Evolutionary conservation across 441 rosid genomes (phyloP), one percentile per base, ranked within the genome.

Genomic region (Bocquillonia castaneifolia): DNA sequence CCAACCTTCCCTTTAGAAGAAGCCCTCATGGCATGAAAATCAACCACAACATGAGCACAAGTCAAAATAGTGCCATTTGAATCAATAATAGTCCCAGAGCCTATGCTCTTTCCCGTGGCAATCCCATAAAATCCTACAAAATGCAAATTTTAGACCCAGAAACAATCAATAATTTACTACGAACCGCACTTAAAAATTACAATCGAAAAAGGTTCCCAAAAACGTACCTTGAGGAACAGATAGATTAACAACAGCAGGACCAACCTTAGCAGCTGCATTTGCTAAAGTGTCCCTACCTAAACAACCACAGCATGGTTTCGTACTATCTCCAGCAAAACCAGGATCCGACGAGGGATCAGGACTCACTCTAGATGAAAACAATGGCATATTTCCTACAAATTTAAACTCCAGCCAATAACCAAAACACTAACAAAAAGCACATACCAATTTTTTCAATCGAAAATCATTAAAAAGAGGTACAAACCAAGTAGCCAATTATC

Each of bases 31-130:
- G 76, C 83, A 45, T 83, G 89, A 74, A 75, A 83, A 77, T 83
- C 89, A 44, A 78, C 84, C 18, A 93, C 90, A 39, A 84, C 91
- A 73, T 90, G 98, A 69, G 97, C 96, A 75, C 96, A 93, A 20
- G 97, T 93, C 75, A 93, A 73, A 59, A 93, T 85, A 22, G 89
- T 85, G 67, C 97, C 92, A 64, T 88, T 83, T 31, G 85, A 77
- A 72, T 90, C 86, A 29, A 90, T 89, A 55, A 93, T 93, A 2
- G 98, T 86, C 70, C 98, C 97, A 58, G 97, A 93, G 57, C 93
- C 97, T 32, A 81, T 75, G 74, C 85, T 86, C 74, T 60, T 83
- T 20, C 89, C 93, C 4, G 71, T 59, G 5, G 77, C 14, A 45
- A 88, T 70, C 72, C 96, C 91, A 78, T 75, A 70, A 53, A 73